These are phyloP conservation scores for Metschnikowia kofuensis DNA, from an alignment of 805 yeast species.

Conservation along the genomic window DNA sequence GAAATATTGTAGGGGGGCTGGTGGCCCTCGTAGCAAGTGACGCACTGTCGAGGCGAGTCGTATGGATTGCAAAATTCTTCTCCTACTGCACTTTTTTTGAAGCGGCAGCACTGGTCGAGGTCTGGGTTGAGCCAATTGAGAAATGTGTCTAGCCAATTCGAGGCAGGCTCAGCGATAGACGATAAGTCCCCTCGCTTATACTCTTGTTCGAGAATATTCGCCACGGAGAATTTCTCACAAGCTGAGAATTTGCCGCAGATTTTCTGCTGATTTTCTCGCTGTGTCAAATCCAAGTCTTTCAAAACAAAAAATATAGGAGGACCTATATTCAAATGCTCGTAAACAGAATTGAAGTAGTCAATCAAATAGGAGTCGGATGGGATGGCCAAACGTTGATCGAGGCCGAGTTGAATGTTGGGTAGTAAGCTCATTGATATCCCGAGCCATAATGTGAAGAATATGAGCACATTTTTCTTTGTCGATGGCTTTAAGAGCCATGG, in stretches of 20 bases:
- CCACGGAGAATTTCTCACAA: conserved; percentile 74
- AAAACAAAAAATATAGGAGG: conserved; percentile 90
- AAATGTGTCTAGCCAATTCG: conserved; percentile 93
- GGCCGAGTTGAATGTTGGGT: conserved; percentile 71
- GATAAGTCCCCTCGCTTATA: conserved; percentile 61
- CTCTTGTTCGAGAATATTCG: conserved; percentile 83
- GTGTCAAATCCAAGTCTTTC: conserved; percentile 62
- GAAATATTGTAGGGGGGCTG: conserved; percentile 62
- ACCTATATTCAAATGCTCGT: conserved; percentile 73
- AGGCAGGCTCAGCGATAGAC: conserved; percentile 74
- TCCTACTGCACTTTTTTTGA: conserved; percentile 42
- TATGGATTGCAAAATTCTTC: conserved; percentile 61
- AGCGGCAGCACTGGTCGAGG: conserved; percentile 80
- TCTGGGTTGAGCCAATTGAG: conserved; percentile 84
- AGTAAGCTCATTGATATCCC: conserved; percentile 66
- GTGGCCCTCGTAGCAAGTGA: conserved; percentile 63
- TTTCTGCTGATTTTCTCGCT: conserved; percentile 59
- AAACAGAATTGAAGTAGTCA: conserved; percentile 74
- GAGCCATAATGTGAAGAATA: conserved; percentile 57
- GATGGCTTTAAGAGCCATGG: conserved; percentile 53
- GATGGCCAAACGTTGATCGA: conserved; percentile 86
- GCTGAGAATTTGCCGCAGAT: conserved; percentile 86
- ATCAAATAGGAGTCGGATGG: conserved; percentile 82
- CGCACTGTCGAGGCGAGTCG: conserved; percentile 69
- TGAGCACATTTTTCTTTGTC: conserved; percentile 46